A percentile compares a stretch with the other conserved stretches of the same genome.
Conservation (phyloP, 306 rosid species). For the Begonia peltatifolia region DNA sequence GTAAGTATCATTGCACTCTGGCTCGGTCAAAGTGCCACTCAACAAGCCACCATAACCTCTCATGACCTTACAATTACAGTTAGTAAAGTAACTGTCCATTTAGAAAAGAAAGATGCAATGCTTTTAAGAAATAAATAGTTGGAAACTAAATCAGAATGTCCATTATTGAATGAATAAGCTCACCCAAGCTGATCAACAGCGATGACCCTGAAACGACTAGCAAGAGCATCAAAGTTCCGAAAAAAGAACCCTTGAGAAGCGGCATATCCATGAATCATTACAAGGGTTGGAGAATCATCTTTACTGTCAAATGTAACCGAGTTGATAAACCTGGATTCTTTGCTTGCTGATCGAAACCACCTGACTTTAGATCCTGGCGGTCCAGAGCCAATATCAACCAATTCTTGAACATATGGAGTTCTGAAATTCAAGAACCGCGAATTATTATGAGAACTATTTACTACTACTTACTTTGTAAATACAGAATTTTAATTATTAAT, state of each 20-base stretch:
- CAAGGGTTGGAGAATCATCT: slow-evolving; percentile 63
- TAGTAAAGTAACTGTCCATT: background rate
- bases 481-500: too few species aligned
- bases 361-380: slow-evolving; percentile 75
- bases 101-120: background rate
- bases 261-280: slow-evolving; percentile 90
- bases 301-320: slow-evolving; percentile 68
- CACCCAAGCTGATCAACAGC: slow-evolving; percentile 97
- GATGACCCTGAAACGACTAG: slow-evolving; percentile 65
- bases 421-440: slow-evolving; percentile 23
- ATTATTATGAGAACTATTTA: background rate
- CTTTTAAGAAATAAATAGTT: background rate
- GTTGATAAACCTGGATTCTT: slow-evolving; percentile 70
- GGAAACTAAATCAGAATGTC: background rate
- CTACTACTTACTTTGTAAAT: too few species aligned
- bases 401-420: slow-evolving; percentile 83
- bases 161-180: slow-evolving; percentile 16
- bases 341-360: slow-evolving; percentile 81
- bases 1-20: too few species aligned
- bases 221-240: slow-evolving; percentile 89
- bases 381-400: slow-evolving; percentile 76
- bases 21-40: too few species aligned
- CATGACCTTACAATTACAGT: background rate
- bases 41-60: too few species aligned
- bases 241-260: slow-evolving; percentile 91